These are phyloP conservation scores for Trypanosoma melophagium DNA, from an alignment of 208 protist species.

Conservation along the genomic window DNA sequence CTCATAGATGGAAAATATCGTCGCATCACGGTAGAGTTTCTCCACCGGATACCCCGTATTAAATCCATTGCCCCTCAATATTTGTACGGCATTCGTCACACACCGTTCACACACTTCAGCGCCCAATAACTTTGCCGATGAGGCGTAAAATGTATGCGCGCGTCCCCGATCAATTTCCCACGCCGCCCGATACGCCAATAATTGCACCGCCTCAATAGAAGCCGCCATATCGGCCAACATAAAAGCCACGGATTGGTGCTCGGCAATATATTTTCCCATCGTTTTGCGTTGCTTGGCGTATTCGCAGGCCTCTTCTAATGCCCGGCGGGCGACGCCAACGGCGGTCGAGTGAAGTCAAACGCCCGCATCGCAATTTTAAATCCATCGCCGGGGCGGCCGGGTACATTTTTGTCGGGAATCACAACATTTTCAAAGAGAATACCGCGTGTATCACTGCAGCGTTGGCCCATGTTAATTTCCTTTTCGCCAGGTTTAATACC, in stretches of 20 bases:
- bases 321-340: constrained; percentile 81
- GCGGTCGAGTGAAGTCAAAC: constrained; percentile 86
- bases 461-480: constrained; percentile 92
- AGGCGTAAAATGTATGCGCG: constrained; percentile 87
- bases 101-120: constrained; percentile 74
- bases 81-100: constrained; percentile 80
- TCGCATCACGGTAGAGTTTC: constrained; percentile 92
- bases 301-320: constrained; percentile 72
- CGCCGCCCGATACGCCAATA: constrained; percentile 68
- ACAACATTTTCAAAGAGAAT: constrained; percentile 92
- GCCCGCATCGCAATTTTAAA: constrained; percentile 89
- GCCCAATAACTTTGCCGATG: constrained; percentile 81
- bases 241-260: constrained; percentile 86
- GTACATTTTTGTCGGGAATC: constrained; percentile 77
- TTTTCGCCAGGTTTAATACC: constrained; percentile 78
- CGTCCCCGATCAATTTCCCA: constrained; percentile 83
- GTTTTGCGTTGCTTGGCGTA: constrained; percentile 83
- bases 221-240: constrained; percentile 92
- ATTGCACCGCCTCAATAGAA: constrained; percentile 77
- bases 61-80: constrained; percentile 92
- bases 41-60: constrained; percentile 94
- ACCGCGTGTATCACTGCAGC: constrained; percentile 87
- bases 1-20: constrained; percentile 95
- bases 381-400: constrained; percentile 72
- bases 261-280: constrained; percentile 80